Evolutionary conservation across 768 basidiomycete genomes (phyloP).

Genomic region (Plicaturopsis crispa): DNA sequence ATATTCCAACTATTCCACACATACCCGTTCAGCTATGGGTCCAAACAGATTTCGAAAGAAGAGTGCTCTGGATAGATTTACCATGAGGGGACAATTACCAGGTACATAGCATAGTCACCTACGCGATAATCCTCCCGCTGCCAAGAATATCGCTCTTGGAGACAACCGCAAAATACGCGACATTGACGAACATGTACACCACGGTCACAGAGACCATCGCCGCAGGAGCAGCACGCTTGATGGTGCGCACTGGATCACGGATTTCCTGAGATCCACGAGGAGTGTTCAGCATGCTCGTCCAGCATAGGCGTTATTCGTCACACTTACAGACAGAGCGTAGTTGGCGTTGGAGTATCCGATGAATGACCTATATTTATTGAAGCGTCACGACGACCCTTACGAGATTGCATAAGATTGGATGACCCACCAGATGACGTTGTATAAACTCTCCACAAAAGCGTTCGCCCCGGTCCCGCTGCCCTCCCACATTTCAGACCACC

Average conservation of each 20-base stretch:
- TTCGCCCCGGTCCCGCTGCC: constrained; percentile 49
- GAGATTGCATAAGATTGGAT: too few species aligned
- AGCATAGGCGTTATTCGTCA: too few species aligned
- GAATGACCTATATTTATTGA: constrained; percentile 48
- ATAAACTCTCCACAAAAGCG: constrained; percentile 56
- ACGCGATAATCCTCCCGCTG: constrained; percentile 67
- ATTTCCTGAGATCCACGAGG: too few species aligned
- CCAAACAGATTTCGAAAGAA: constrained; percentile 76
- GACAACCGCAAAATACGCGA: constrained; percentile 72
- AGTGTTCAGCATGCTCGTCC: too few species aligned
- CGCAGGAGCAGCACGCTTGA: constrained; percentile 63
- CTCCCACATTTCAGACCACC: constrained; percentile 57
- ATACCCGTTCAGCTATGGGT: constrained; percentile 47
- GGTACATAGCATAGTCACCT: constrained; percentile 18
- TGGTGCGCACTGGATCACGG: constrained; percentile 59
- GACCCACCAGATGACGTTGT: constrained; percentile 64
- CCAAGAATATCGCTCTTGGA: constrained; percentile 60
- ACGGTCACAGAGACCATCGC: constrained; percentile 53
- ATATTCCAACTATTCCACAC: constrained; percentile 8
- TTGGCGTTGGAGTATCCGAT: constrained; percentile 71
- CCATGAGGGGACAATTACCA: neutral
- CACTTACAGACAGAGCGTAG: constrained; percentile 63
- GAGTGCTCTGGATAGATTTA: constrained; percentile 36
- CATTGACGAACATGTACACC: constrained; percentile 57
- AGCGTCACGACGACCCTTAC: too few species aligned